A percentile compares a stretch with the other conserved stretches of the same genome.
phyloP scores from a whole-genome alignment of 179 eudicot genomes.

The Dionaea muscipula region DNA sequence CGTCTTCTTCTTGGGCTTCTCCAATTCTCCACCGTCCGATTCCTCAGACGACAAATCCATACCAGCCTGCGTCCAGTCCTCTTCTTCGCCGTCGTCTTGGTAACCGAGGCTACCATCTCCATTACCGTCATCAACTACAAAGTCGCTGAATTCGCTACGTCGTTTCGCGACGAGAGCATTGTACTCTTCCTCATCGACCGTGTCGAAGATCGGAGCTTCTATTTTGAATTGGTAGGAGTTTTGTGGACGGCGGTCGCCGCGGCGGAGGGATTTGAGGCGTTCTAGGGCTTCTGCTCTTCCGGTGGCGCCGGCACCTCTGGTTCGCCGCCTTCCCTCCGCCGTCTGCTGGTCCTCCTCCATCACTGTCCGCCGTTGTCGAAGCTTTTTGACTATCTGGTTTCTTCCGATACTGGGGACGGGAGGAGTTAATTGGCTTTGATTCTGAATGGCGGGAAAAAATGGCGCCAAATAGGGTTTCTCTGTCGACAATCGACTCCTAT shows the following conservation, averaged over 20 bases:
- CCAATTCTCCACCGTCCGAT: slow-evolving; percentile 26
- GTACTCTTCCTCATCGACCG: slow-evolving; percentile 81
- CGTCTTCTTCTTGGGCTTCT: slow-evolving; percentile 30
- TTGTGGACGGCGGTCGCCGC: slow-evolving; percentile 33
- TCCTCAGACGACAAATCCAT: slow-evolving; percentile 19
- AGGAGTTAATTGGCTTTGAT: too few relatives aligned
- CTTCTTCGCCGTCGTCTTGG: slow-evolving; percentile 75
- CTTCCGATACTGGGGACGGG: background rate
- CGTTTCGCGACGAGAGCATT: slow-evolving; percentile 62
- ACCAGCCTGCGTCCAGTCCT: slow-evolving; percentile 36
- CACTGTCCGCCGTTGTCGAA: background rate
- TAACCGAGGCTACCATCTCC: slow-evolving; percentile 43
- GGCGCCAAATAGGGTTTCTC: slow-evolving; percentile 2
- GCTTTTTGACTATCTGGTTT: too few relatives aligned
- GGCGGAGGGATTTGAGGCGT: slow-evolving; percentile 44
- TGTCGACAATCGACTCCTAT: too few relatives aligned
- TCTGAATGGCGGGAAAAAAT: background rate
- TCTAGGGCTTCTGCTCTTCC: slow-evolving; percentile 57
- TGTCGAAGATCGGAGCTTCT: slow-evolving; percentile 76
- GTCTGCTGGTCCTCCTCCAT: slow-evolving; percentile 43
- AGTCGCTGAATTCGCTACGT: slow-evolving; percentile 43
- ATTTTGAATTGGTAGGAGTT: slow-evolving; percentile 38
- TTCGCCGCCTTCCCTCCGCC: slow-evolving; percentile 36
- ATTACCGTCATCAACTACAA: slow-evolving; percentile 62
- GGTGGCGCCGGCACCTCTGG: slow-evolving; percentile 25